Base-by-base conservation (phyloP, 129 eudicot genomes). In the Lactuca sativa region DNA sequence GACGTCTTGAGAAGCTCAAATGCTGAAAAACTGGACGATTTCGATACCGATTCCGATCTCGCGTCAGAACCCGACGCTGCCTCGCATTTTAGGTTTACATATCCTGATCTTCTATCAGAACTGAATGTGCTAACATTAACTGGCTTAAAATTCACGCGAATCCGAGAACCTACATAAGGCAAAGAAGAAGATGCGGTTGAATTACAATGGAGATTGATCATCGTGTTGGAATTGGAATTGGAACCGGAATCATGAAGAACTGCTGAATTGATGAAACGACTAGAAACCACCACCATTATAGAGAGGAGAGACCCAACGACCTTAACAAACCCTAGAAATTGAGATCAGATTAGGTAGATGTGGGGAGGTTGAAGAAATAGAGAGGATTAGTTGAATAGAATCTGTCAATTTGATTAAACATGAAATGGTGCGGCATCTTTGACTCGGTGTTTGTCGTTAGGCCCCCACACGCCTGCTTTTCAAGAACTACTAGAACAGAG, bases 1-100 rank as follows among this genome's bases (percentile, higher is more conserved):
- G 95, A 90, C 17, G 91, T 72, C 69, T 90, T 90, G 14, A 90
- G 95, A 31, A 81, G 74, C 77, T 90, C 77, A 69, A 86, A 81
- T 38, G 95, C 91, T 3, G 90, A 78, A 25, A 82, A 7, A 64
- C 82, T 84, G 3, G 83, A 73, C 1, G 67, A 48, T 75, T 68
- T 82, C 4, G 88, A 75, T 48, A 43, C 58, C n/a, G 78, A 57
- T 52, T 37, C 62, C 21, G 78, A 53, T 53, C 70, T 66, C 15
- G 48, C 49, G 6, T 47, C 64, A 0, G 43, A 66, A 60, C 40
- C 71, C 56, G 72, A 67, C 13, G 37, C 60, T 3, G 53, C 71
- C 77, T 86, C 81, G 62, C 88, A 80, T 78, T 75, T 80, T 51
- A 88, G 78, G 58, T 67, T 78, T 12, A 75, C 56, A 66, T 69